phyloP scores from a whole-genome alignment of 2,329 filamentous ascomycete species.

The Coniosporium tulheliwenetii region DNA sequence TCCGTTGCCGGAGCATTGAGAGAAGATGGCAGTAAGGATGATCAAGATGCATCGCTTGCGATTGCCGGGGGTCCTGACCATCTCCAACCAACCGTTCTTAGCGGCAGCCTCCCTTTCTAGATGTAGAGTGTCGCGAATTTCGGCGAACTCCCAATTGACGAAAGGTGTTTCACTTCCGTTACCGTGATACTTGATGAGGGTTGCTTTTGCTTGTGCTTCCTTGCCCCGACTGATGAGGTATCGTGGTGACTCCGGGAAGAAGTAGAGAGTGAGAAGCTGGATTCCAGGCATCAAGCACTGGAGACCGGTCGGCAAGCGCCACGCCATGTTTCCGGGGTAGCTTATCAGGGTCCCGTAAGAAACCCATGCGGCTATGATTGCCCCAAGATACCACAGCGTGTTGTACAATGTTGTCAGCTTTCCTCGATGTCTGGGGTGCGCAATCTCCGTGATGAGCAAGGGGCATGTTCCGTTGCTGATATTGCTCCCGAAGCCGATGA shows the following conservation, averaged over 20 bases:
- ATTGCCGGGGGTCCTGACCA: too few species aligned
- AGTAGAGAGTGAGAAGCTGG: conserved; percentile 7
- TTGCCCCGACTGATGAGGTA: conserved; percentile 9
- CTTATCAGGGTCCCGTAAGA: conserved; percentile 8
- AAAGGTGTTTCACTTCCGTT: conserved; percentile 36
- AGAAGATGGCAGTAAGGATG: too few species aligned
- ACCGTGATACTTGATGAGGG: conserved; percentile 48
- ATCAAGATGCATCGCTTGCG: too few species aligned
- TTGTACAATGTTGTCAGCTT: conserved; percentile 9
- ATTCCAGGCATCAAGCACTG: conserved; percentile 10
- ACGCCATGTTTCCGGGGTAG: conserved; percentile 9
- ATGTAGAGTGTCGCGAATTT: conserved; percentile 35
- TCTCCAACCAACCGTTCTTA: too few species aligned
- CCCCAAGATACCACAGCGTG: conserved; percentile 9
- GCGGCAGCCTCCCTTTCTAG: too few species aligned
- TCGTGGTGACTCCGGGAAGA: conserved; percentile 11
- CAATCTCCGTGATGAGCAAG: conserved; percentile 7
- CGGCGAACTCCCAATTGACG: conserved; percentile 50
- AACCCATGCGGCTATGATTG: conserved; percentile 10
- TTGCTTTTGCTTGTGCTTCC: conserved; percentile 31
- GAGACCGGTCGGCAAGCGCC: conserved; percentile 11
- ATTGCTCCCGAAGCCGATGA: conserved; percentile 7
- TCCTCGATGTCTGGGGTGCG: conserved; percentile 7
- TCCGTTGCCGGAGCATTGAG: conserved; percentile 23
- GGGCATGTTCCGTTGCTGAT: conserved; percentile 6